phyloP scores from a whole-genome alignment of 768 basidiomycete genomes.

The Cubamyces lactineus region DNA sequence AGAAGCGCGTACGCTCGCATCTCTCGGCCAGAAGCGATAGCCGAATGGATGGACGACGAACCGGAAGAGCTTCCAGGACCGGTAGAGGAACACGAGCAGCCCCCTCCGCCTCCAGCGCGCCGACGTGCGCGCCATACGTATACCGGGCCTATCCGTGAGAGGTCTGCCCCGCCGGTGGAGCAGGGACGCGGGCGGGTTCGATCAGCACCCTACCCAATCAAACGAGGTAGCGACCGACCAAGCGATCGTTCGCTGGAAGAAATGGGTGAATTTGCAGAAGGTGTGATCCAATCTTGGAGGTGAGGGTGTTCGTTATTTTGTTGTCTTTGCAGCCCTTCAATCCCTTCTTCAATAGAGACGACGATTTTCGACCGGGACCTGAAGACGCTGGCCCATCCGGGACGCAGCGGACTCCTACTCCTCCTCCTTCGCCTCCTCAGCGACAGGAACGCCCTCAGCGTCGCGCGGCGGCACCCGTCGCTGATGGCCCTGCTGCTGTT shows the following conservation, averaged over 20 bases:
- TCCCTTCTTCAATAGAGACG: background rate
- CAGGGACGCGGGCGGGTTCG: background rate
- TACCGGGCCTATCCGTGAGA: background rate
- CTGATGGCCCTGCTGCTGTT: background rate
- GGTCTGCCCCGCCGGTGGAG: background rate
- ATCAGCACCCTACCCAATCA: background rate
- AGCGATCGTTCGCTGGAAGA: background rate
- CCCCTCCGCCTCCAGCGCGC: background rate
- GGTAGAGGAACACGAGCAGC: background rate
- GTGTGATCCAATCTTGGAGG: background rate
- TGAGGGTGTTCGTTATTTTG: background rate
- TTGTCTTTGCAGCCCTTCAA: too few relatives aligned
- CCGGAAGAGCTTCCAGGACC: background rate
- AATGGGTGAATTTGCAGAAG: background rate
- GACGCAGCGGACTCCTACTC: conserved; percentile 16
- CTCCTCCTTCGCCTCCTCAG: background rate
- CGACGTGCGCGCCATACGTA: background rate
- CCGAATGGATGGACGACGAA: conserved; percentile 3
- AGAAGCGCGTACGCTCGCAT: background rate
- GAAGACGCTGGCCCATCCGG: conserved; percentile 26
- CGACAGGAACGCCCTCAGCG: background rate
- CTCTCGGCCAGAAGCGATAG: background rate
- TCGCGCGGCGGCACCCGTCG: background rate
- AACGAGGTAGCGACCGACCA: background rate
- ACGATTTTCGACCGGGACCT: conserved; percentile 8